A percentile compares a stretch with the other conserved stretches of the same genome.
Conservation (phyloP, 78 protist species). For the Dictyostelium purpureum region DNA sequence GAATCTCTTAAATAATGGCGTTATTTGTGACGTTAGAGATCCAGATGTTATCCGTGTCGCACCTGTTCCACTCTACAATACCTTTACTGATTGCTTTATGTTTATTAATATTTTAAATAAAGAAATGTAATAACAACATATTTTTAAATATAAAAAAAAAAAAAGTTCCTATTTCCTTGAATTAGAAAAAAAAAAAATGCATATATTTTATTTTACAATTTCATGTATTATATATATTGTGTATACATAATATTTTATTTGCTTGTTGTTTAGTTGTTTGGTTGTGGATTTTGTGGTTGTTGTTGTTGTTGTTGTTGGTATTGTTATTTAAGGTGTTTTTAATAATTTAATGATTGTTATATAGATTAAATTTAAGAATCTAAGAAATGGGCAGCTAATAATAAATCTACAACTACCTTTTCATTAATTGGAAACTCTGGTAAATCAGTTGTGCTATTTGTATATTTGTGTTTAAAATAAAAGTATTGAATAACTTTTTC, state of each 20-base stretch:
- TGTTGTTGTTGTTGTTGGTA: too few relatives aligned
- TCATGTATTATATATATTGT: too few relatives aligned
- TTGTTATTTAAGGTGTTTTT: too few relatives aligned
- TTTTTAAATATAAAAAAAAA: not conserved
- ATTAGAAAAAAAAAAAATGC: not conserved
- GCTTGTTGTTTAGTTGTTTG: not conserved
- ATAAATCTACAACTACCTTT: slow-evolving; percentile 88
- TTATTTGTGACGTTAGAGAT: slow-evolving; percentile 88
- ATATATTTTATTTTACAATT: not conserved
- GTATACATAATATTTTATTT: not conserved
- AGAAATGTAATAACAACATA: not conserved
- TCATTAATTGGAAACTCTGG: slow-evolving; percentile 91
- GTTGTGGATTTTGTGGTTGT: not conserved
- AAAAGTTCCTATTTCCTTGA: not conserved
- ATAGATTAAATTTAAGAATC: slow-evolving; percentile 65
- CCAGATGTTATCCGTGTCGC: slow-evolving; percentile 89
- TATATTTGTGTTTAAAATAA: slow-evolving; percentile 83
- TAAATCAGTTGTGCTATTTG: slow-evolving; percentile 82
- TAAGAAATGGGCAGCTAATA: slow-evolving; percentile 90
- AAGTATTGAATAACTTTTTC: slow-evolving; percentile 87
- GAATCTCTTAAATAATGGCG: slow-evolving; percentile 60
- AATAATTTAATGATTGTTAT: not conserved
- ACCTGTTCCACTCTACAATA: slow-evolving; percentile 94
- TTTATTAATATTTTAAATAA: slow-evolving; percentile 73
- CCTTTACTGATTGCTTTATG: slow-evolving; percentile 80